Percentiles rank a stretch among this genome's conserved stretches.
These are phyloP conservation scores for Colletotrichum karsti DNA, from an alignment of 2,329 filamentous ascomycete species.

Conservation along the genomic window DNA sequence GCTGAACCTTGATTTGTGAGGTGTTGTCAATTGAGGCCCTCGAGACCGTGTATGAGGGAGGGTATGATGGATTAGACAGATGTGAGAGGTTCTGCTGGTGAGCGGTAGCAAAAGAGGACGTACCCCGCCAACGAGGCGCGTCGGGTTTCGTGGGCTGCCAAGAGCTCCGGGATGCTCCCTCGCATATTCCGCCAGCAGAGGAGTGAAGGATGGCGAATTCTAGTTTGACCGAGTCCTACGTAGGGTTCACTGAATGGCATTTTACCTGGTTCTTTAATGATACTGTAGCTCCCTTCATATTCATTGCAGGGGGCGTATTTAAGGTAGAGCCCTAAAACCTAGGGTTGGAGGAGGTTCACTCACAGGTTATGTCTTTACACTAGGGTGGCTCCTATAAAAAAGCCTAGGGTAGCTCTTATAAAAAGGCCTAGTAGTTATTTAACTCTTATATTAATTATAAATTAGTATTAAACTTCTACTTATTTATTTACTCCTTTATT, in stretches of 20 bases:
- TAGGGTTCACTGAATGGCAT: neutral
- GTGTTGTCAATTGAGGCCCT: too few relatives aligned
- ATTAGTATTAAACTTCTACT: too few relatives aligned
- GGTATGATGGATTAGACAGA: neutral
- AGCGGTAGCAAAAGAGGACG: neutral
- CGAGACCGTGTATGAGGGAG: neutral
- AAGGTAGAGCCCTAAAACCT: slow-evolving; percentile 8
- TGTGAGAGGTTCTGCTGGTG: neutral
- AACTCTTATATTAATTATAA: too few relatives aligned
- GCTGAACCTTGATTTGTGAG: slow-evolving; percentile 4
- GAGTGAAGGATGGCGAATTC: neutral
- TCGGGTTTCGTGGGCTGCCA: slow-evolving; percentile 3
- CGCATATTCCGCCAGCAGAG: neutral
- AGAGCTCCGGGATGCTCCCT: neutral
- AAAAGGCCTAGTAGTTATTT: too few relatives aligned
- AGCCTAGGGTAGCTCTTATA: too few relatives aligned
- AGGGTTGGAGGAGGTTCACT: neutral
- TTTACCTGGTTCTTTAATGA: neutral
- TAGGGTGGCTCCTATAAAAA: too few relatives aligned
- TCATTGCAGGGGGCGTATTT: neutral
- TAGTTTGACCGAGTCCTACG: neutral
- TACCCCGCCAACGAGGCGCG: neutral
- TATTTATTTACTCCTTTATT: too few relatives aligned
- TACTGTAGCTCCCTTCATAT: neutral
- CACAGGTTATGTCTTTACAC: too few relatives aligned